A percentile compares a stretch with the other conserved stretches of the same genome.
phyloP scores from a whole-genome alignment of 495 filamentous ascomycete genomes.

The Trichoderma reesei region DNA sequence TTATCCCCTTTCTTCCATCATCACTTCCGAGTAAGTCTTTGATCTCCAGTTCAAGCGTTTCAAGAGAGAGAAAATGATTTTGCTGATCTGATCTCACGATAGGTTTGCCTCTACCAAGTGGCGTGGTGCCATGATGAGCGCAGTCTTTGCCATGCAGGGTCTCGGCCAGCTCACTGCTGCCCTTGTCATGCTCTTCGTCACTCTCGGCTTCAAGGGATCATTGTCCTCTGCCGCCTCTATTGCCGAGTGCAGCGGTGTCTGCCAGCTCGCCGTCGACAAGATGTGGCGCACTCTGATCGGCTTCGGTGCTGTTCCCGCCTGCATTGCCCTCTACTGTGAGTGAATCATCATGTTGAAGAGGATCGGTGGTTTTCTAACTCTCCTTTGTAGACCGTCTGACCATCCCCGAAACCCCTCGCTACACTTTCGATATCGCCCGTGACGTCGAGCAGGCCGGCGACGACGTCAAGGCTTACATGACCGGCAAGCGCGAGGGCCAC shows the following conservation, averaged over 20 bases:
- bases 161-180: constrained; percentile 66
- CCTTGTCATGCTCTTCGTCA: constrained; percentile 61
- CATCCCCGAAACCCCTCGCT: constrained; percentile 66
- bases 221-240: constrained; percentile 41
- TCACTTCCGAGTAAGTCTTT: constrained; percentile 53
- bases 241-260: constrained; percentile 50
- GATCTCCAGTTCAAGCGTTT: not conserved
- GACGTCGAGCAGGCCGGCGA: constrained; percentile 65
- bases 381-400: constrained; percentile 53
- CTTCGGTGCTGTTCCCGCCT: constrained; percentile 68
- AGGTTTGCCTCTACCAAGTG: constrained; percentile 62
- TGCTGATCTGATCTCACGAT: not conserved
- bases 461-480: constrained; percentile 56
- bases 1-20: constrained; percentile 77
- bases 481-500: constrained; percentile 44
- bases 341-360: not conserved
- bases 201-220: constrained; percentile 61
- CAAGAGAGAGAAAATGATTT: not conserved
- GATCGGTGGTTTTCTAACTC: constrained; percentile 22
- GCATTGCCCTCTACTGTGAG: constrained; percentile 59
- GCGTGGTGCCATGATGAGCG: constrained; percentile 74
- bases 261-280: constrained; percentile 64
- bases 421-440: constrained; percentile 70
- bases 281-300: constrained; percentile 79
- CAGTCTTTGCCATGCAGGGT: constrained; percentile 79